A percentile compares a stretch with the other conserved stretches of the same genome.
phyloP scores from a whole-genome alignment of 2,329 filamentous ascomycete genomes.

The Biscogniauxia sp. region DNA sequence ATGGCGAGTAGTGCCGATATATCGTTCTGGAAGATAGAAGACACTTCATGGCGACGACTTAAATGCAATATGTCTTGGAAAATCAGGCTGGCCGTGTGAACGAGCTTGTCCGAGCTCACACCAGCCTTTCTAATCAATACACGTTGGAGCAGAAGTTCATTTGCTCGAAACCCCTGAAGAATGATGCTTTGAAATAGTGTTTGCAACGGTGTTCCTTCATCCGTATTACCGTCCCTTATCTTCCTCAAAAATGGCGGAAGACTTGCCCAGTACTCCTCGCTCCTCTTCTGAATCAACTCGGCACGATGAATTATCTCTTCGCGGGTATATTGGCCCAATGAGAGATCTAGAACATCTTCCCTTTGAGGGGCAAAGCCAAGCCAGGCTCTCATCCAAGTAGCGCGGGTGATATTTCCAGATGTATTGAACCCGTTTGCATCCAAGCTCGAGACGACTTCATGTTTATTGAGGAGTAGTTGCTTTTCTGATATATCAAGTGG shows the following conservation, averaged over 20 bases:
- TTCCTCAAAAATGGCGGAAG: slow-evolving; percentile 27
- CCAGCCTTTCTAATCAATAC: slow-evolving; percentile 35
- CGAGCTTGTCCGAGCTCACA: slow-evolving; percentile 31
- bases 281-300: slow-evolving; percentile 22
- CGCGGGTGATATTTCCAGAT: slow-evolving; percentile 20
- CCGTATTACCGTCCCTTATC: slow-evolving; percentile 17
- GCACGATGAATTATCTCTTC: slow-evolving; percentile 31
- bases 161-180: slow-evolving; percentile 23
- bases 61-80: slow-evolving; percentile 33
- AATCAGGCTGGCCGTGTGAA: slow-evolving; percentile 29
- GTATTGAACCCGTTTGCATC: slow-evolving; percentile 31
- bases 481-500: slow-evolving; percentile 30
- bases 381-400: slow-evolving; percentile 28
- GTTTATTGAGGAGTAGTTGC: slow-evolving; percentile 26
- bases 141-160: slow-evolving; percentile 34
- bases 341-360: slow-evolving; percentile 37
- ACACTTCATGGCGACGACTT: slow-evolving; percentile 32
- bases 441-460: slow-evolving; percentile 25
- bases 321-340: slow-evolving; percentile 29
- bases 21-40: slow-evolving; percentile 27
- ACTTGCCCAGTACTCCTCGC: slow-evolving; percentile 23
- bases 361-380: slow-evolving; percentile 24
- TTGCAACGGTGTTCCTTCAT: slow-evolving; percentile 23
- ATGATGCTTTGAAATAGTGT: slow-evolving; percentile 25
- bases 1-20: slow-evolving; percentile 31